These are phyloP conservation scores for Cercospora zeina DNA, from an alignment of 2,329 filamentous ascomycete species.

Conservation along the genomic window DNA sequence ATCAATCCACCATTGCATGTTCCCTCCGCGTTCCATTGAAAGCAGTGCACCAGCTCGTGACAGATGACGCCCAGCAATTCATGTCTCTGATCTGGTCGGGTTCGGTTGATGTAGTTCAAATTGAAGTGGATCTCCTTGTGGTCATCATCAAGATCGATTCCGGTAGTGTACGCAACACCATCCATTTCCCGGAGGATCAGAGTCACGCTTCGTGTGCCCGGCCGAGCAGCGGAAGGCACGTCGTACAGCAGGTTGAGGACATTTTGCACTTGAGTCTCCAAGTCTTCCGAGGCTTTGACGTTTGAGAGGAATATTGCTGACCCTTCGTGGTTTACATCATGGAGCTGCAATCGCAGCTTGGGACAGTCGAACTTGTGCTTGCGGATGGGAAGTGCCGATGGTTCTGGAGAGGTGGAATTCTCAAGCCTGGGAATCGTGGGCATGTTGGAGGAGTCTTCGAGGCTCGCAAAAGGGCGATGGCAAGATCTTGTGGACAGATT, in stretches of 20 bases:
- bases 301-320: slow-evolving; percentile 66
- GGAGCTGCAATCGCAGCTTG: slow-evolving; percentile 50
- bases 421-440: slow-evolving; percentile 23
- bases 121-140: slow-evolving; percentile 94
- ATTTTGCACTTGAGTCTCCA: slow-evolving; percentile 63
- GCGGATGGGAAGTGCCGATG: slow-evolving; percentile 28
- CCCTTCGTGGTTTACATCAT: slow-evolving; percentile 58
- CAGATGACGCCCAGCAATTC: slow-evolving; percentile 80
- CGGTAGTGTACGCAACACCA: slow-evolving; percentile 87
- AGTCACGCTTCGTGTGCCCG: slow-evolving; percentile 80
- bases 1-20: slow-evolving; percentile 69
- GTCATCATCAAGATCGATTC: slow-evolving; percentile 73
- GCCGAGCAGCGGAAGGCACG: slow-evolving; percentile 42
- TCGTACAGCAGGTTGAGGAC: slow-evolving; percentile 74
- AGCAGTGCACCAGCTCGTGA: slow-evolving; percentile 94
- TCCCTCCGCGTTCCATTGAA: slow-evolving; percentile 70
- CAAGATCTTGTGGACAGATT: not conserved
- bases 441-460: slow-evolving; percentile 4
- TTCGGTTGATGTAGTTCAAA: slow-evolving; percentile 65
- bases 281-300: slow-evolving; percentile 61
- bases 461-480: not conserved
- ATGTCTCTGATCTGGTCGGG: slow-evolving; percentile 42
- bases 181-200: slow-evolving; percentile 75
- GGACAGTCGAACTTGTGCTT: slow-evolving; percentile 44
- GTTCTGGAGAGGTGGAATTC: slow-evolving; percentile 24